Percentiles rank a stretch among this genome's conserved stretches.
These are phyloP conservation scores for Epichloe sp. DNA, from an alignment of 2,329 filamentous ascomycete genomes.

Conservation along the genomic window DNA sequence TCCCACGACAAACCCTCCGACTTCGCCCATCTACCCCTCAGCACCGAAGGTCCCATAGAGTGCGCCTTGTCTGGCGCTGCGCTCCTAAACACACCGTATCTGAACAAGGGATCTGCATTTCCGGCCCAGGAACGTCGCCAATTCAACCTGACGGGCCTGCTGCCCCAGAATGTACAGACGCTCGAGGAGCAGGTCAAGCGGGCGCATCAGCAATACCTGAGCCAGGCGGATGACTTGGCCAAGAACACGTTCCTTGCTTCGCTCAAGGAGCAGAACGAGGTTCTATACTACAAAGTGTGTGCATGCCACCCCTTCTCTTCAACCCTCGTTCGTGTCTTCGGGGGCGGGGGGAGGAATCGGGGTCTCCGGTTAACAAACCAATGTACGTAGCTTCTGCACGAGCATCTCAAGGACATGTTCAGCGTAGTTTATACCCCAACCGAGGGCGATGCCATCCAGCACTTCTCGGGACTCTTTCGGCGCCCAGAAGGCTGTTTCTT, in stretches of 20 bases:
- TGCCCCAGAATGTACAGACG: slow-evolving; percentile 60
- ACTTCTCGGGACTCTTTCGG: slow-evolving; percentile 68
- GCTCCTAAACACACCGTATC: slow-evolving; percentile 22
- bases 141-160: slow-evolving; percentile 60
- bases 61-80: slow-evolving; percentile 23
- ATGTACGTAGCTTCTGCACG: slow-evolving; percentile 47
- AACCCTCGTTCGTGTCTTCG: too few relatives aligned
- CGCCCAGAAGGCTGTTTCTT: slow-evolving; percentile 71
- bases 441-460: slow-evolving; percentile 76
- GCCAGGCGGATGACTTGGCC: slow-evolving; percentile 48
- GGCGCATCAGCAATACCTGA: slow-evolving; percentile 68
- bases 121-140: slow-evolving; percentile 50
- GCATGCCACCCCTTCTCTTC: not conserved
- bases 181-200: slow-evolving; percentile 64
- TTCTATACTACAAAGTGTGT: slow-evolving; percentile 61
- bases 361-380: not conserved
- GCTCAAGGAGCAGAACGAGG: slow-evolving; percentile 73
- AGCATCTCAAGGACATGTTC: slow-evolving; percentile 79
- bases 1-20: slow-evolving; percentile 9
- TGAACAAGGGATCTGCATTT: slow-evolving; percentile 80
- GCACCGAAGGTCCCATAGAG: slow-evolving; percentile 22
- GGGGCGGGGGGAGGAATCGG: too few relatives aligned
- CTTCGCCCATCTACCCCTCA: slow-evolving; percentile 21
- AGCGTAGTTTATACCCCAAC: slow-evolving; percentile 85
- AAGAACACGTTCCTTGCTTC: slow-evolving; percentile 85